Base-by-base conservation (phyloP, 2,329 filamentous ascomycete genomes). In the Nemania sp. region DNA sequence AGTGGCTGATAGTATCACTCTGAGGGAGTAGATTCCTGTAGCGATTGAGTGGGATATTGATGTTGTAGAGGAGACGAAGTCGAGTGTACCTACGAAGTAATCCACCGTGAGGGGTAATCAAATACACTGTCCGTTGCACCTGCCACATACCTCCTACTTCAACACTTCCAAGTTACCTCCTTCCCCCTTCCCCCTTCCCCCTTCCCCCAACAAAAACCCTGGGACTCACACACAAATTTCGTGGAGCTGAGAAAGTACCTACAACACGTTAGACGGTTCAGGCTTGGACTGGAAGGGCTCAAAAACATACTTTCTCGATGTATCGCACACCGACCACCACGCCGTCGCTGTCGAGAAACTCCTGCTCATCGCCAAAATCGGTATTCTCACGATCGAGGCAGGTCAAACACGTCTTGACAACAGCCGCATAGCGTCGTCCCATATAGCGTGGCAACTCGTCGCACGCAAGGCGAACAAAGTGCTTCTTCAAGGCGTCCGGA, bases 391-490 rank as follows among this genome's bases (percentile, higher is more conserved):
- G 45, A 62, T 75, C 73, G n/a, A 74, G 59, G 49, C 72, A 73
- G 1, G 72, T 73, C 6, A 75, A 61, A 50, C 73, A 75, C 7
- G 65, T 70, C n/a, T 64, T 64, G 1, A 73, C 70, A 4, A 75
- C 63, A 48, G 51, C 15, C 1, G 70, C 45, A 57, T 74, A 75
- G 34, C 60, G 68, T 6, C 48, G 39, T 12, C 70, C 71, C 67
- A 74, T 72, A 21, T 54, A 56, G 2, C 46, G 42, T 11, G 63
- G 67, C 13, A 73, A 59, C 17, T 50, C 17, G 1, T 32, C 10
- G 13, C 39, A 21, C 3, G 50, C 21, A 17, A 53, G 39, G 40
- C n/a, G 18, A 15, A 53, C n/a, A 1, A 53, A 39, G 15, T 35
- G 50, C 10, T 35, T 53, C 20, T 53, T 43, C 29, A 53, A 45